Base-by-base conservation (phyloP, 2,329 filamentous ascomycete species). In the Pseudophaeomoniella oleicola region DNA sequence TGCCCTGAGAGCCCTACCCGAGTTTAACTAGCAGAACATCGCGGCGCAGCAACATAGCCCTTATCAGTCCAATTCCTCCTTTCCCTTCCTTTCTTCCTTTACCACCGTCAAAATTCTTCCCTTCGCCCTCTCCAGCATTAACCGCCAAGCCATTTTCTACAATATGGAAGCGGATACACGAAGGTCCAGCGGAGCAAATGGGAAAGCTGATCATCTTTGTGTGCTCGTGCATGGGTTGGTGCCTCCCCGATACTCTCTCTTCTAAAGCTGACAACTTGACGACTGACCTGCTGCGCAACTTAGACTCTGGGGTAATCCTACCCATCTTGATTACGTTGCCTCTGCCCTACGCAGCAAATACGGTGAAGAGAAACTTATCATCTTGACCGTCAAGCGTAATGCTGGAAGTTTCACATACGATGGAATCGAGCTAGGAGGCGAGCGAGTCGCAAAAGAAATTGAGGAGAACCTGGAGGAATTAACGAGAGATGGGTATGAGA, bases 391-490 rank as follows among this genome's bases (percentile, higher is more conserved):
- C 5, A 69, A 69, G 49, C 62, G 64, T 43, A 78, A 77, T 43
- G 57, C 65, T 18, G 68, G 72, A 27, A 68, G 59, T 43, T 68
- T 69, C 48, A 78, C 72, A 6, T 78, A 77, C 50, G 73, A 78
- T 55, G 73, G 77, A 43, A 73, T 81, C 45, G 78, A 82, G 46
- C 58, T 77, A 5, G 78, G 78, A 40, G 80, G 75, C 37, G 75
- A 83, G 48, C 68, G 80, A 38, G 64, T 76, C 37, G 70, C 72
- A 2, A 58, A 67, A 38, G 76, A 81, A 48, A 66, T 81, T 22
- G 77, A 81, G 50, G 62, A 73, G 35, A 64, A 62, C 14, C 56
- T 81, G 17, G 58, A 65, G 16, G 57, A 62, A 18, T 48, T 76
- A 19, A 67, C 71, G 34, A 60, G 61, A 30, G 63, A 67, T 17